phyloP scores from a whole-genome alignment of 2,329 filamentous ascomycete species.

The Penicillium sp. region DNA sequence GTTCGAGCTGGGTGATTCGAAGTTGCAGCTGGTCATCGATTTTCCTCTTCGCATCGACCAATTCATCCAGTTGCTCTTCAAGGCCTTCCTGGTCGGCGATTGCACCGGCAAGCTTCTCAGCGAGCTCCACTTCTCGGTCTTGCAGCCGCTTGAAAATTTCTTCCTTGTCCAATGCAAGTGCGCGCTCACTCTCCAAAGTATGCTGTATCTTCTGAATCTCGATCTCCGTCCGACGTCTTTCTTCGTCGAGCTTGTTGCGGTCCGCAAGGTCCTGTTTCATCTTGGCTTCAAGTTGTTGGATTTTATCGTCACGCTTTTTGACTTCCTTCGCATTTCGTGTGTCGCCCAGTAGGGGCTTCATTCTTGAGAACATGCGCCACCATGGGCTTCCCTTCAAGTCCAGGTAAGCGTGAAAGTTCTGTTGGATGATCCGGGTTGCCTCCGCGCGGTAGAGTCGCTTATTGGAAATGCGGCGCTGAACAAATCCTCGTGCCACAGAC shows the following conservation, averaged over 20 bases:
- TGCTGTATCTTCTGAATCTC: conserved; percentile 90
- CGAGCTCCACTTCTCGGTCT: conserved; percentile 82
- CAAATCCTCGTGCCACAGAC: conserved; percentile 84
- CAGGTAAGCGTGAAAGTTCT: conserved; percentile 89
- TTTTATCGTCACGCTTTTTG: conserved; percentile 91
- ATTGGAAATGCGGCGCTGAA: conserved; percentile 80
- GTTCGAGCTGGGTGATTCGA: conserved; percentile 78
- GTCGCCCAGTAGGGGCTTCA: conserved; percentile 90
- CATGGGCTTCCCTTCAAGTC: conserved; percentile 89
- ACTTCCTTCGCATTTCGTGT: conserved; percentile 91
- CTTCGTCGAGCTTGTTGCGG: conserved; percentile 81
- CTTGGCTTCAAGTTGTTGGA: conserved; percentile 79
- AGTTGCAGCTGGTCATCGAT: conserved; percentile 81
- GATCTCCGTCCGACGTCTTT: conserved; percentile 78
- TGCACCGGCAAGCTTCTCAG: conserved; percentile 87
- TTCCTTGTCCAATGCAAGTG: conserved; percentile 95
- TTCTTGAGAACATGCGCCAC: conserved; percentile 93
- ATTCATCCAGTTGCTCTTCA: conserved; percentile 86
- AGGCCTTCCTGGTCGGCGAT: conserved; percentile 91
- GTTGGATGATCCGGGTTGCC: conserved; percentile 89
- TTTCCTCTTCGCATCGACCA: conserved; percentile 84
- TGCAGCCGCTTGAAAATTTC: conserved; percentile 98
- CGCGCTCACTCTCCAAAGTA: conserved; percentile 89
- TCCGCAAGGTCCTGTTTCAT: conserved; percentile 73
- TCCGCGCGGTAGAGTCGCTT: conserved; percentile 94